phyloP scores from a whole-genome alignment of 129 eudicot species.

The Flaveria brownii region DNA sequence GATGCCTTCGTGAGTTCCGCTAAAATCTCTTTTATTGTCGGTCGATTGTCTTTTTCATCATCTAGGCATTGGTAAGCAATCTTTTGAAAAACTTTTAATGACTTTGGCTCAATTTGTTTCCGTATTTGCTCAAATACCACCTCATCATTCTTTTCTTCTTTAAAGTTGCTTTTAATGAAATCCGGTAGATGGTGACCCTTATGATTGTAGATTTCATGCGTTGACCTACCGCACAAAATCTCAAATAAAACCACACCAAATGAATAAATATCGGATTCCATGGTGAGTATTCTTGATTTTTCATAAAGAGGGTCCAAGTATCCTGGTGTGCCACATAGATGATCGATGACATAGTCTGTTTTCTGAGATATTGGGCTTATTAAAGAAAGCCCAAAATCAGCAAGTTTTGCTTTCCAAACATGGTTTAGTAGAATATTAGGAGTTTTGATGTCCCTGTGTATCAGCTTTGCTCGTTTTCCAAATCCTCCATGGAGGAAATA shows the following conservation, averaged over 20 bases:
- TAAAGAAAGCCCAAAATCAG: background rate
- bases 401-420: too few relatives aligned
- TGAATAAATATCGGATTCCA: background rate
- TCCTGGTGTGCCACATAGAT: background rate
- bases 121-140: background rate
- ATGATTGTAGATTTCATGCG: background rate
- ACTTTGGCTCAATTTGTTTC: background rate
- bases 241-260: conserved; percentile 15
- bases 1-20: background rate
- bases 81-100: background rate
- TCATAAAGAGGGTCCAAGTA: background rate
- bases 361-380: background rate
- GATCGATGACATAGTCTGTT: conserved; percentile 7
- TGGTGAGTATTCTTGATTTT: background rate
- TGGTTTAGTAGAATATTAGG: too few relatives aligned
- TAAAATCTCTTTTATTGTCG: background rate
- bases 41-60: background rate
- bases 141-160: background rate
- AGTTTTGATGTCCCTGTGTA: too few relatives aligned
- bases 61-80: background rate
- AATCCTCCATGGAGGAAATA: conserved; percentile 2
- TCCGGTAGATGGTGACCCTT: background rate
- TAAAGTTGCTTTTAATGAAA: background rate
- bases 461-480: conserved; percentile 4
- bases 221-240: background rate